Evolutionary conservation across 2,329 filamentous ascomycete species (phyloP).

Genomic region (Teratosphaeria gauchensis): DNA sequence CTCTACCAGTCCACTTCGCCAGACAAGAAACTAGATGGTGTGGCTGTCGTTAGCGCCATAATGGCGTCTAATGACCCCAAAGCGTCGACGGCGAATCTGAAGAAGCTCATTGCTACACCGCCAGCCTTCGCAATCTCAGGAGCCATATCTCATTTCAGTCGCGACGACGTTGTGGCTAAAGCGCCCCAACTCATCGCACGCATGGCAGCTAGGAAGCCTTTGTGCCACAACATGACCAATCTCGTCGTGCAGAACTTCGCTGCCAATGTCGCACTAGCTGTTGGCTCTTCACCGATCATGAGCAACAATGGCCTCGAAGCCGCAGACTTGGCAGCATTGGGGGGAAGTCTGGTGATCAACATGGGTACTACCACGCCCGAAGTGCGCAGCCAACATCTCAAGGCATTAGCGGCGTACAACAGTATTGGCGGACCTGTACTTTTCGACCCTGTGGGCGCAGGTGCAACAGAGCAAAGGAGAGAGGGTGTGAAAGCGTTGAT

Average conservation of each 20-base stretch:
- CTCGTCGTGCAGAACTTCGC: conserved; percentile 91
- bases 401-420: conserved; percentile 76
- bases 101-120: conserved; percentile 42
- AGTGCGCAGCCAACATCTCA: conserved; percentile 58
- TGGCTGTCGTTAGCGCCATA: conserved; percentile 85
- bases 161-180: conserved; percentile 16
- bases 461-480: conserved; percentile 66
- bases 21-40: conserved; percentile 59
- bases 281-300: conserved; percentile 91
- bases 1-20: conserved; percentile 56
- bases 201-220: conserved; percentile 55
- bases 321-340: conserved; percentile 63
- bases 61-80: conserved; percentile 62
- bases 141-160: conserved; percentile 22
- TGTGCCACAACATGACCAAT: conserved; percentile 97
- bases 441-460: conserved; percentile 83
- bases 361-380: conserved; percentile 86
- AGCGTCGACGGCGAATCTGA: conserved; percentile 51
- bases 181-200: conserved; percentile 39
- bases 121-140: conserved; percentile 24
- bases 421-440: conserved; percentile 63
- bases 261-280: conserved; percentile 75
- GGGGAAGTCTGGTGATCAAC: conserved; percentile 77
- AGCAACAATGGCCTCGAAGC: conserved; percentile 79
- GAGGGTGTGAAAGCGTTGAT: conserved; percentile 63